Percentiles rank a stretch among this genome's conserved stretches.
These are phyloP conservation scores for Lagerstroemia speciosa DNA, from an alignment of 345 rosid genomes.

Conservation along the genomic window DNA sequence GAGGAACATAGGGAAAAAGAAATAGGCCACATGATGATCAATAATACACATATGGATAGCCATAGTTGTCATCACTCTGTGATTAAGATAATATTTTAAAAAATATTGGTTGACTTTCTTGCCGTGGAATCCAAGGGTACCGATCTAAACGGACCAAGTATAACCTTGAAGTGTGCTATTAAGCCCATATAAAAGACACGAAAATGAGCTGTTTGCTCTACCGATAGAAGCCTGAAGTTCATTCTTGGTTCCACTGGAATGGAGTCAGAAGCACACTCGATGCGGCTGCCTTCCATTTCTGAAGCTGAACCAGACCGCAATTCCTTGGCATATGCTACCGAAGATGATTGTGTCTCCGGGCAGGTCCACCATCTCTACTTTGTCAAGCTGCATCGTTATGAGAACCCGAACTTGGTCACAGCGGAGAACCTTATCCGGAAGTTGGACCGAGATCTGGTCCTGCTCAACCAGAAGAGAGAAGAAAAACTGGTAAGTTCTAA, in stretches of 20 bases:
- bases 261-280: neutral
- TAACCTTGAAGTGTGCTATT: neutral
- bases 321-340: neutral
- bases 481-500: neutral
- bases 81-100: too few species aligned
- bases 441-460: neutral
- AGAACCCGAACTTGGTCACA: conserved; percentile 1
- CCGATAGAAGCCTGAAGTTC: neutral
- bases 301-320: neutral
- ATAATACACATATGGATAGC: too few species aligned
- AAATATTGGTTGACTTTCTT: neutral
- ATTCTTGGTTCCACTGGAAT: neutral
- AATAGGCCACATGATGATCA: too few species aligned
- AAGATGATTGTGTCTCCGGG: neutral
- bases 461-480: neutral
- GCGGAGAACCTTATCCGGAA: neutral
- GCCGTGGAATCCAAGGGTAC: conserved; percentile 1
- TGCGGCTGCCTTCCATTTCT: neutral
- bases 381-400: neutral
- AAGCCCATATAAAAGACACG: neutral
- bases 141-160: neutral
- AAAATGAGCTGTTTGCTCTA: neutral
- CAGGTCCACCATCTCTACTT: neutral
- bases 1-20: too few species aligned
- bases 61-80: too few species aligned